phyloP scores from a whole-genome alignment of 1,284 basidiomycete species.

The Testicularia cyperi region DNA sequence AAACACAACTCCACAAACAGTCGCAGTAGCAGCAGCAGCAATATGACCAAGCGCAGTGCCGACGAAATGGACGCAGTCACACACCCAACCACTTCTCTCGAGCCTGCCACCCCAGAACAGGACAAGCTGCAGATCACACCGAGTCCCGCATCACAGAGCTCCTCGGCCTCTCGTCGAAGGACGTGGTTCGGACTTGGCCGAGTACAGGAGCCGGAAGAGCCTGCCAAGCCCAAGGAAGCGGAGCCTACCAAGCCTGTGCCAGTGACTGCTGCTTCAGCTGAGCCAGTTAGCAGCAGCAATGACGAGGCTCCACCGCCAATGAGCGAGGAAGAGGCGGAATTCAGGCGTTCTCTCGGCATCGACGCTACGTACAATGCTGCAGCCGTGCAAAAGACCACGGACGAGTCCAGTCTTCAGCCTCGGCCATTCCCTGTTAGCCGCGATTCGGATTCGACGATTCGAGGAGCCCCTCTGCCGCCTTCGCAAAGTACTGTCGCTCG shows the following conservation, averaged over 20 bases:
- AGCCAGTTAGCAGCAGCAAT: not conserved
- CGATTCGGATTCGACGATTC: constrained; percentile 16
- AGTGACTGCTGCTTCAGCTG: not conserved
- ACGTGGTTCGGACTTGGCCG: constrained; percentile 36
- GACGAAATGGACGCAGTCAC: constrained; percentile 17
- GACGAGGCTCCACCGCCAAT: constrained; percentile 31
- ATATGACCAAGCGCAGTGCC: constrained; percentile 16
- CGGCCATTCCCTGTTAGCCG: constrained; percentile 12
- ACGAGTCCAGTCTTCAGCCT: too few species aligned
- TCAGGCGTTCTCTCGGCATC: constrained; percentile 27
- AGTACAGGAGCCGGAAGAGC: not conserved
- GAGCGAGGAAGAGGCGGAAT: constrained; percentile 39
- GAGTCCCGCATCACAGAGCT: too few species aligned
- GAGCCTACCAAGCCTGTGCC: too few species aligned
- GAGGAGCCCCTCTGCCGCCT: constrained; percentile 1
- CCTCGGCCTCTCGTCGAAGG: constrained; percentile 9
- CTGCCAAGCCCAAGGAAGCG: too few species aligned
- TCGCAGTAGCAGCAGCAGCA: too few species aligned
- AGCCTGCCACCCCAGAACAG: not conserved
- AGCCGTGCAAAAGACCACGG: not conserved
- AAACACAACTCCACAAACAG: too few species aligned
- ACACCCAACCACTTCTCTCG: not conserved
- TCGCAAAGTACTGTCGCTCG: constrained; percentile 1
- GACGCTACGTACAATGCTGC: not conserved
- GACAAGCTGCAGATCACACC: too few species aligned